Conservation (phyloP, 2,329 filamentous ascomycete genomes). For the Bipolaris sorokiniana region DNA sequence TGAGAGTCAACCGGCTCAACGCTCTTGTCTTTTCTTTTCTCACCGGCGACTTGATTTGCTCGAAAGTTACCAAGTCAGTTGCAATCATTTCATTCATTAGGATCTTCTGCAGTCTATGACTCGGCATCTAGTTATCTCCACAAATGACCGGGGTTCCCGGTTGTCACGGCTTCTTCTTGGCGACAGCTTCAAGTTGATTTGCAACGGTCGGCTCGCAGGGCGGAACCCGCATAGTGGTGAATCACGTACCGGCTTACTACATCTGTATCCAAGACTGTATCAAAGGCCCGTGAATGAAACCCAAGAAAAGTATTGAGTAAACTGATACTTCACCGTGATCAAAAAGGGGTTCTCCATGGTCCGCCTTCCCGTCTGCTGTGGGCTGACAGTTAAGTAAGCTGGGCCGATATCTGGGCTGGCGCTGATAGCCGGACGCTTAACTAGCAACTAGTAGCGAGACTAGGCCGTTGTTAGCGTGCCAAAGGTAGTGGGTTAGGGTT, state of each 20-base stretch:
- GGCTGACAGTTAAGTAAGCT: neutral
- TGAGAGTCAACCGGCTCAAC: neutral
- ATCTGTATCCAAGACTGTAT: neutral
- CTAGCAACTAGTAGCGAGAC: neutral
- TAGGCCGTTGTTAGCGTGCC: neutral
- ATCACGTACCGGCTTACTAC: neutral
- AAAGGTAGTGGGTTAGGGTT: neutral
- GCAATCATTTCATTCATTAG: neutral
- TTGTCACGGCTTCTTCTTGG: neutral
- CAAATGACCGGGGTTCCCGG: neutral
- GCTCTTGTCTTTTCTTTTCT: neutral
- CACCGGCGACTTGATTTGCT: neutral
- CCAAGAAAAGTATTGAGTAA: neutral
- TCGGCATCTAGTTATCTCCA: neutral
- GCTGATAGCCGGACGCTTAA: no score
- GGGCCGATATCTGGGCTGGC: neutral
- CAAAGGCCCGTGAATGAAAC: neutral
- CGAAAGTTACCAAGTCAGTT: neutral
- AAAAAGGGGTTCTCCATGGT: neutral
- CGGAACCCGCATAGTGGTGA: neutral
- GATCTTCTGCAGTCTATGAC: neutral
- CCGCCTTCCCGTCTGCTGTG: neutral
- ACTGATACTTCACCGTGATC: neutral
- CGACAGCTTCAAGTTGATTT: neutral
- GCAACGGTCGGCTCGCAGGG: neutral